Evolutionary conservation across 768 basidiomycete species (phyloP).

Genomic region (Pisolithus albus): DNA sequence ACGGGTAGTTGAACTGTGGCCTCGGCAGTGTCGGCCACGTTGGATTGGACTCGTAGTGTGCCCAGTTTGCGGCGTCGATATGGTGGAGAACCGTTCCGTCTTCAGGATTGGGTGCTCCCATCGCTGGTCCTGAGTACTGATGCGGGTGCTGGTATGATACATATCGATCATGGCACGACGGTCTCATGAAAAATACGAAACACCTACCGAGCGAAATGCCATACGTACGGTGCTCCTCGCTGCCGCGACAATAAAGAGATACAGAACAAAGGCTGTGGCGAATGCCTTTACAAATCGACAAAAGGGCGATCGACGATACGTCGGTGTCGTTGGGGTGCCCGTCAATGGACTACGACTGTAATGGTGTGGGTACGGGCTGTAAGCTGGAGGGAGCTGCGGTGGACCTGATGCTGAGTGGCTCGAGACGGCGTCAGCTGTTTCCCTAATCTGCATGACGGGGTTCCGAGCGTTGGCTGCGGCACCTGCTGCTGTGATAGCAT

Average conservation of each 20-base stretch:
- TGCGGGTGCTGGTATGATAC: constrained; percentile 1
- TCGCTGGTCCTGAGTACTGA: not conserved
- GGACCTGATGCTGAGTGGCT: not conserved
- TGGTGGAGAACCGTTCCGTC: constrained; percentile 15
- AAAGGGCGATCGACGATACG: constrained; percentile 1
- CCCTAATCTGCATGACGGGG: not conserved
- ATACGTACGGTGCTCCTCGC: not conserved
- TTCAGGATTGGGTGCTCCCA: constrained; percentile 3
- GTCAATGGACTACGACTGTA: not conserved
- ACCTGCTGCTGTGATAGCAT: not conserved
- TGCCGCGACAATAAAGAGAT: constrained; percentile 1
- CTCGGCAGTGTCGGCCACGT: constrained; percentile 10
- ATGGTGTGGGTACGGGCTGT: not conserved
- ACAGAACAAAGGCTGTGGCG: constrained; percentile 7
- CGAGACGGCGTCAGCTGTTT: not conserved
- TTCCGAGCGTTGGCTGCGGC: not conserved
- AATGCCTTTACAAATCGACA: constrained; percentile 13
- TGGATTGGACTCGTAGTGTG: constrained; percentile 4
- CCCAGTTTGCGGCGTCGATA: constrained; percentile 12
- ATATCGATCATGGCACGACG: not conserved
- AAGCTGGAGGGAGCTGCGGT: not conserved
- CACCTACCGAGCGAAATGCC: constrained; percentile 2
- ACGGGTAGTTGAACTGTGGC: not conserved
- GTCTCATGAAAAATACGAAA: not conserved
- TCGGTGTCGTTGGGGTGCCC: not conserved